phyloP scores from a whole-genome alignment of 1,284 basidiomycete genomes.

The Filobasidium uniguttulatum region DNA sequence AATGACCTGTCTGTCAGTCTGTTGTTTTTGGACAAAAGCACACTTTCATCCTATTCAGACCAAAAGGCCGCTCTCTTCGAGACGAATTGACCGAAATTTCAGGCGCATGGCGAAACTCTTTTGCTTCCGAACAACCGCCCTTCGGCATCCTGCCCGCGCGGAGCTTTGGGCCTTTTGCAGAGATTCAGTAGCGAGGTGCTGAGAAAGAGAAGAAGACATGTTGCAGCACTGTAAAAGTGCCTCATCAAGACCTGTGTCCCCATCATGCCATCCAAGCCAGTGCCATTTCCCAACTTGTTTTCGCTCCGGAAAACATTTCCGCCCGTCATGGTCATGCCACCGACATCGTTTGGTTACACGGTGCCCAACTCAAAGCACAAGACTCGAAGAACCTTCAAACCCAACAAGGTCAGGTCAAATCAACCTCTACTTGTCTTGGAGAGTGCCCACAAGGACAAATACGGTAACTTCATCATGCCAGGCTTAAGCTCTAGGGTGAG shows the following conservation, averaged over 20 bases:
- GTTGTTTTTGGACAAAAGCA: too few species aligned
- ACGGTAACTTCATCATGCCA: conserved; percentile 15
- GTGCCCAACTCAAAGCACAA: conserved; percentile 82
- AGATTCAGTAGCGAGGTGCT: too few species aligned
- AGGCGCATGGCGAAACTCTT: too few species aligned
- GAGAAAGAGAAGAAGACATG: too few species aligned
- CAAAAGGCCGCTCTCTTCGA: too few species aligned
- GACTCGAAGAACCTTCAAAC: conserved; percentile 77
- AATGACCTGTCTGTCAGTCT: too few species aligned
- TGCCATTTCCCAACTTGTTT: conserved; percentile 3
- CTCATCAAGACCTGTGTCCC: neutral
- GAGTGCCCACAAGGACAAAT: conserved; percentile 9
- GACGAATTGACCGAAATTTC: too few species aligned
- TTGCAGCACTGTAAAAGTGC: too few species aligned
- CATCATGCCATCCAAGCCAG: neutral
- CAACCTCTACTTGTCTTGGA: conserved; percentile 23
- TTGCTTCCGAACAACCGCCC: too few species aligned
- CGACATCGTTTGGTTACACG: conserved; percentile 52
- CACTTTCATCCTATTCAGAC: too few species aligned
- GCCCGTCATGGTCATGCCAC: conserved; percentile 28
- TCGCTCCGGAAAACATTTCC: conserved; percentile 23
- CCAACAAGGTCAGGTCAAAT: conserved; percentile 53
- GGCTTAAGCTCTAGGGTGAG: conserved; percentile 28
- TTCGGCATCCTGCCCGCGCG: too few species aligned
- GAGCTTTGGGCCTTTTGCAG: too few species aligned